Conservation (phyloP, 805 yeast species). For the Jamesozyma jinghongensis region DNA sequence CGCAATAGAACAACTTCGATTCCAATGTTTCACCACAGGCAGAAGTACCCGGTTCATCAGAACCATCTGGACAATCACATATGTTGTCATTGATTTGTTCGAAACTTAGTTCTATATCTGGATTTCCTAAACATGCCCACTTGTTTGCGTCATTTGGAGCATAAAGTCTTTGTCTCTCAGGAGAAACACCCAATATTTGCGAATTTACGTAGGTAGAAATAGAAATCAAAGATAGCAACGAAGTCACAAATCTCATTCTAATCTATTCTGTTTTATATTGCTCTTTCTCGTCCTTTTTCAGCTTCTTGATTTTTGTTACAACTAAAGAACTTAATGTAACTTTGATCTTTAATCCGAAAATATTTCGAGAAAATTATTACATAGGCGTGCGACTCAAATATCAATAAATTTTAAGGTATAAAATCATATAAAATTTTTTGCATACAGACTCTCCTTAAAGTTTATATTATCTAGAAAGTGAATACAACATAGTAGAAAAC, state of each 20-base stretch:
- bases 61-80: conserved; percentile 97
- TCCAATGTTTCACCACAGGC: conserved; percentile 45
- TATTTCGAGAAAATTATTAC: no score
- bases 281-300: no score
- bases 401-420: no score
- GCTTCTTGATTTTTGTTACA: no score
- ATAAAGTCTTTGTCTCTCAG: conserved; percentile 13
- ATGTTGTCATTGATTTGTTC: conserved; percentile 74
- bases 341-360: no score
- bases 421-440: no score
- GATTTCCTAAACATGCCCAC: conserved; percentile 65
- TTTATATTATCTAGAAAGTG: no score
- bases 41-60: conserved; percentile 92
- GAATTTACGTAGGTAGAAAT: not conserved
- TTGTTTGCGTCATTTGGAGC: conserved; percentile 39
- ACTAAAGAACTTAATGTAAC: no score
- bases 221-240: not conserved
- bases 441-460: no score
- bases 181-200: conserved; percentile 6
- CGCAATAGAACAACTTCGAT: conserved; percentile 56
- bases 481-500: no score
- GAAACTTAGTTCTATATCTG: conserved; percentile 51
- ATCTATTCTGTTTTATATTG: no score
- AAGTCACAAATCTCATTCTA: not conserved
- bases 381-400: no score